Base-by-base conservation (phyloP, 2,329 filamentous ascomycete species). In the Corinectria fuckeliana region DNA sequence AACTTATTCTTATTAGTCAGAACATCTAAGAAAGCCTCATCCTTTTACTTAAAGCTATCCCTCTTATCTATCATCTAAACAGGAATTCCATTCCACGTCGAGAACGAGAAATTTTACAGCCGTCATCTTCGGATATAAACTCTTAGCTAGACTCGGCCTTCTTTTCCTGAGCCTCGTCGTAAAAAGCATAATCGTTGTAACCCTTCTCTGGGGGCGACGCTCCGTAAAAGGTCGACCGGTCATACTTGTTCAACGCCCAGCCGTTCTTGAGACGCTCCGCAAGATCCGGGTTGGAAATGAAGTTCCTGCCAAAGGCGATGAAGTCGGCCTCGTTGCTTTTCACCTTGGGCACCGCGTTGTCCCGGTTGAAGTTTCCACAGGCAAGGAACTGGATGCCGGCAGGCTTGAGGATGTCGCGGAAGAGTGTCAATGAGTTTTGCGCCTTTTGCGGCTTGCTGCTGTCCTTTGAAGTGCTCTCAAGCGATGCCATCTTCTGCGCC, bases 361-460 rank as follows among this genome's bases (percentile, higher is more conserved):
- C 76, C 0, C 75, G 62, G 26, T 71, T 74, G 66, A 78, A 83
- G 2, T 79, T 81, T 45, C 82, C 81, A 1, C 80, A 79, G n/a
- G 86, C 65, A 3, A 88, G 63, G 26, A 87, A 81, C 3, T 69
- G 63, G 30, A 82, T 72, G 1, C 73, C 78, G 0, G 69, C 74
- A 8, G 74, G 72, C 63, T 76, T 71, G 4, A 82, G 68, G 9
- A 76, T 75, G 1, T 73, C 60, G 1, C 78, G 72, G 72, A 82
- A 82, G 18, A 74, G 72, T 2, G 72, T 74, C 34, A 82, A 57
- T 0, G 68, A 67, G 75, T 79, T 69, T 14, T 69, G 63, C 10
- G 25, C 4, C 53, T 60, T 41, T 50, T 71, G 55, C 57, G 44
- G 18, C 49, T 50, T 56, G 47, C 44, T 55, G 6, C 72, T 14